phyloP scores from a whole-genome alignment of 192 early-diverging fungal genomes.

The Coemansia brasiliensis region DNA sequence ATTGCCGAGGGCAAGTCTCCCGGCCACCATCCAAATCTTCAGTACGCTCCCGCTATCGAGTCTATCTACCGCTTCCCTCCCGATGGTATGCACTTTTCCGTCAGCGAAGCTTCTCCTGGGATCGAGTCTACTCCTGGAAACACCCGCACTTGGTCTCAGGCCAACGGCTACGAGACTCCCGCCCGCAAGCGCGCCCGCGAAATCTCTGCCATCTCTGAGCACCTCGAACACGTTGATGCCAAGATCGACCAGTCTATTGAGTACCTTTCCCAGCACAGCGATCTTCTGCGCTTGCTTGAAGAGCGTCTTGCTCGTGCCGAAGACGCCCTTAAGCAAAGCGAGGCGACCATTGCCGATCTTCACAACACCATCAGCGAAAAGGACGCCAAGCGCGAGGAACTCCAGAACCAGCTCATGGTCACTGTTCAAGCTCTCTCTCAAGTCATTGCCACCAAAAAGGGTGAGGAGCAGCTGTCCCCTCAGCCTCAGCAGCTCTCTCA shows the following conservation, averaged over 20 bases:
- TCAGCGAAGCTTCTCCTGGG: conserved; percentile 38
- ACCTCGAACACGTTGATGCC: conserved; percentile 47
- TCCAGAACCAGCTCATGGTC: conserved; percentile 54
- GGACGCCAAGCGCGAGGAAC: conserved; percentile 53
- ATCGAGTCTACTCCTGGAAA: conserved; percentile 21
- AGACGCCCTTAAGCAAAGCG: conserved; percentile 49
- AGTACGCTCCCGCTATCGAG: conserved; percentile 51
- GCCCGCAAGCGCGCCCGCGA: conserved; percentile 54
- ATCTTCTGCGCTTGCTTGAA: conserved; percentile 37
- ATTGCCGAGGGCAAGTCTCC: conserved; percentile 58
- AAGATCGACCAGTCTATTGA: conserved; percentile 51
- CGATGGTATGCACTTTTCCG: conserved; percentile 33
- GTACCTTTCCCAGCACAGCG: conserved; percentile 49
- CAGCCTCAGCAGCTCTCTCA: conserved; percentile 8
- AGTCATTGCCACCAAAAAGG: conserved; percentile 51
- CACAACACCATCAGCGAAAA: conserved; percentile 46
- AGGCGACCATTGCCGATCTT: conserved; percentile 37
- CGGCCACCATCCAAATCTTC: conserved; percentile 30
- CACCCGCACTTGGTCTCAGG: conserved; percentile 50
- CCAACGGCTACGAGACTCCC: conserved; percentile 56
- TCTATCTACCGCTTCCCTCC: conserved; percentile 55
- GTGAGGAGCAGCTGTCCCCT: conserved; percentile 21
- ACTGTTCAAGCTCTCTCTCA: conserved; percentile 53
- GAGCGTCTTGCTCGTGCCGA: conserved; percentile 48
- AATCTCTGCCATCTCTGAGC: conserved; percentile 32